phyloP scores from a whole-genome alignment of 2,329 filamentous ascomycete genomes.

The Zasmidium citrigriseum region DNA sequence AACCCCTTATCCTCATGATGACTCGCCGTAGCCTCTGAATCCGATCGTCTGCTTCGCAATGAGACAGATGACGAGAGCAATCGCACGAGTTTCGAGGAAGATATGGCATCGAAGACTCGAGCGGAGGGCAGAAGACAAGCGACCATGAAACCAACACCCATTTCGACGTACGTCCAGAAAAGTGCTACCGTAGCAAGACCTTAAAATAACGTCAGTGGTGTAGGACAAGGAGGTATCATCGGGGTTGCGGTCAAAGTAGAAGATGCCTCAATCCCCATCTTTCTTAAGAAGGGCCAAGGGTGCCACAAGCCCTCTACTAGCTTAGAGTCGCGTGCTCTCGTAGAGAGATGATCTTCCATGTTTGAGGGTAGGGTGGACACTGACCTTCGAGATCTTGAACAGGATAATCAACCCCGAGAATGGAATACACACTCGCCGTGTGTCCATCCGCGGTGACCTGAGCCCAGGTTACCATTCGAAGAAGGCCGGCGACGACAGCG shows the following conservation, averaged over 20 bases:
- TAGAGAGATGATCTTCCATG: no score
- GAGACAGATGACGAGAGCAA: no score
- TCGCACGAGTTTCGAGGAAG: neutral
- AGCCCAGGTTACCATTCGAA: slow-evolving; percentile 15
- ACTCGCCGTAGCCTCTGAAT: no score
- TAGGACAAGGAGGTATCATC: no score
- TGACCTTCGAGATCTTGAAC: neutral
- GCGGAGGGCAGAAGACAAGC: slow-evolving; percentile 15
- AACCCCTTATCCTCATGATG: no score
- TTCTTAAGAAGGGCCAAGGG: no score
- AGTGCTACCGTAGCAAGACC: slow-evolving; percentile 10
- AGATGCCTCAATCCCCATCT: no score
- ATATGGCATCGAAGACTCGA: slow-evolving; percentile 14
- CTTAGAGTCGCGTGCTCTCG: no score
- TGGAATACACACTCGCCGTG: slow-evolving; percentile 3
- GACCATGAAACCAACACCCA: slow-evolving; percentile 18
- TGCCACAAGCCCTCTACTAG: no score
- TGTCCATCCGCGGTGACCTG: slow-evolving; percentile 9
- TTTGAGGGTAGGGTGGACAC: neutral
- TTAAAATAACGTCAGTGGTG: no score
- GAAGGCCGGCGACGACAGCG: slow-evolving; percentile 14
- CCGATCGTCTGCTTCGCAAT: no score
- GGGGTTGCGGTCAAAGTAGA: neutral
- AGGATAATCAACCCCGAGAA: neutral
- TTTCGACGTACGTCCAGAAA: slow-evolving; percentile 18